phyloP scores from a whole-genome alignment of 495 filamentous ascomycete genomes.

The Penicillium waksmanii region DNA sequence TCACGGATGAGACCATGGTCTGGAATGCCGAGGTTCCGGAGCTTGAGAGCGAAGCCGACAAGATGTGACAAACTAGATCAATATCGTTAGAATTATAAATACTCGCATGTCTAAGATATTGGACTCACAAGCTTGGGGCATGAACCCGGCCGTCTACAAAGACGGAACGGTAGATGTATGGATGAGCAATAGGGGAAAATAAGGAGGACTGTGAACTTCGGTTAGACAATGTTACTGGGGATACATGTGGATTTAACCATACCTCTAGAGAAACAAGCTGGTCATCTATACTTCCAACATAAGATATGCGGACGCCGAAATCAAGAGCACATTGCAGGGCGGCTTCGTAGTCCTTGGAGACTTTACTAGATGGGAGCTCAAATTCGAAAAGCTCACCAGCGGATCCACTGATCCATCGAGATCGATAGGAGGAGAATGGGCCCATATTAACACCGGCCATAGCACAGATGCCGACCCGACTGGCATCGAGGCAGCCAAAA shows the following conservation, averaged over 20 bases:
- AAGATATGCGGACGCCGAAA: conserved; percentile 81
- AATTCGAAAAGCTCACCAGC: conserved; percentile 95
- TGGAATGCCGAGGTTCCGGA: conserved; percentile 87
- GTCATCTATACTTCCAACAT: conserved; percentile 93
- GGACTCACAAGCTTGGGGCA: conserved; percentile 80
- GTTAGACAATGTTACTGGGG: background rate
- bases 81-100: conserved; percentile 10
- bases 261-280: conserved; percentile 92
- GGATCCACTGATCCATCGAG: conserved; percentile 80
- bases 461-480: conserved; percentile 79
- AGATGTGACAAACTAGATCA: conserved; percentile 73
- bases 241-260: conserved; percentile 17
- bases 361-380: conserved; percentile 72
- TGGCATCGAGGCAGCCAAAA: conserved; percentile 70
- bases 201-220: conserved; percentile 66
- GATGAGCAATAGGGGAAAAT: conserved; percentile 80
- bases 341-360: conserved; percentile 79
- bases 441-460: conserved; percentile 97
- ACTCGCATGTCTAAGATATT: too few relatives aligned
- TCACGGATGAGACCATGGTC: conserved; percentile 95
- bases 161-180: conserved; percentile 89
- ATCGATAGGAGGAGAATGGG: conserved; percentile 85
- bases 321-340: conserved; percentile 71
- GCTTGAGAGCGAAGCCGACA: conserved; percentile 88
- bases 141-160: conserved; percentile 95